Base-by-base conservation (phyloP, 2,329 filamentous ascomycete species). In the Penicillium hordei region DNA sequence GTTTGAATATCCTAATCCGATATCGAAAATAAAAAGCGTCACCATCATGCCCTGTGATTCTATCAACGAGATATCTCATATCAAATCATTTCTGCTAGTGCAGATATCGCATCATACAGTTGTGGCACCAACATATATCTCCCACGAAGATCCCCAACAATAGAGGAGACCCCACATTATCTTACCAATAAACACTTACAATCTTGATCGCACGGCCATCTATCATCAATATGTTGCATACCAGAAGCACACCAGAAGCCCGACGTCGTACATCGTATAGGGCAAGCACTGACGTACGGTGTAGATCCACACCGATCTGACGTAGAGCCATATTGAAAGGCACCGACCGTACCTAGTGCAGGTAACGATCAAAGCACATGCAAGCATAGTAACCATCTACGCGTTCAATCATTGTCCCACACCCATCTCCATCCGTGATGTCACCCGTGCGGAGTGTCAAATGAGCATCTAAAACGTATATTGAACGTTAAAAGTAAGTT, bases 331-430 rank as follows among this genome's bases (percentile, higher is more conserved):
- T 34, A 17, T 52, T 21, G 29, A 43, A 23, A 46, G 34, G 12
- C 27, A 42, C 48, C 48, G 27, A 38, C 25, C 33, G 7, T n/a
- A n/a, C n/a, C 31, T 46, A 42, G 42, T 31, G n/a, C 33, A 51
- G 6, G n/a, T 42, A 36, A 46, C n/a, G 23, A 40, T 21, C 40
- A 19, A 52, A 52, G 25, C 21, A 29, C 19, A 25, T 13, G 33
- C 21, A 36, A 40, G 29, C 48, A 53, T 57, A 52, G 42, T 34
- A 57, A 48, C 42, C 21, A 48, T 21, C n/a, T 29, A 48, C 29
- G 12, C 55, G 42, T 25, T 10, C 12, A 3, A 25, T 8, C 17
- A 44, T 15, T 5, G 34, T 54, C 21, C 21, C 15, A 33, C 29
- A 12, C 13, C 27, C 10, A 13, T 55, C 33, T 40, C 39, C 40